These are phyloP conservation scores for Xylariaceae sp. DNA, from an alignment of 2,329 filamentous ascomycete genomes.

Conservation along the genomic window DNA sequence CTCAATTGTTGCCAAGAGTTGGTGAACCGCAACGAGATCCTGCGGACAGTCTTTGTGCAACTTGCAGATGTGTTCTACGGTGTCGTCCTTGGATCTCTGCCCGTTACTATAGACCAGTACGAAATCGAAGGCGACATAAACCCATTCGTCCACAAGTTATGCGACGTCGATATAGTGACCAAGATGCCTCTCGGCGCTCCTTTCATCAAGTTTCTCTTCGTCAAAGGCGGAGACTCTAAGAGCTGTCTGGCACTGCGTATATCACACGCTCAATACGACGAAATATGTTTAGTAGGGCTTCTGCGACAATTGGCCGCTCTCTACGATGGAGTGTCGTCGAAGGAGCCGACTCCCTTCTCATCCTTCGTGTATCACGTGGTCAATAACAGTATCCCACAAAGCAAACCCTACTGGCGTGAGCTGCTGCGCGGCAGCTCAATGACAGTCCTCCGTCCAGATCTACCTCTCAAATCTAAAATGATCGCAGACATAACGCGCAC, in stretches of 20 bases:
- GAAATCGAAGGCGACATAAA: constrained; percentile 51
- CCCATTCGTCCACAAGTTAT: constrained; percentile 51
- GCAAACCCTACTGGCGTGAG: constrained; percentile 59
- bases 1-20: constrained; percentile 52
- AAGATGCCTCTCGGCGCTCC: constrained; percentile 57
- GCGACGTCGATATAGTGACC: constrained; percentile 53
- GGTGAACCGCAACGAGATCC: constrained; percentile 59
- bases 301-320: constrained; percentile 58
- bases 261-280: constrained; percentile 69
- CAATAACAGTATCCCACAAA: constrained; percentile 42
- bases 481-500: constrained; percentile 43
- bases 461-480: constrained; percentile 34
- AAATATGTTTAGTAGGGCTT: constrained; percentile 62
- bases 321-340: constrained; percentile 36
- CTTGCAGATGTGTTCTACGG: constrained; percentile 50
- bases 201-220: constrained; percentile 59
- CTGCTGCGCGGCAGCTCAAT: constrained; percentile 56
- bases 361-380: constrained; percentile 44
- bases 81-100: constrained; percentile 56
- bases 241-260: constrained; percentile 57
- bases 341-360: constrained; percentile 42
- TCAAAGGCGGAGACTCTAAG: constrained; percentile 37
- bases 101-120: constrained; percentile 49
- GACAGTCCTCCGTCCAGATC: constrained; percentile 40
- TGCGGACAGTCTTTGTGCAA: constrained; percentile 63